phyloP scores from a whole-genome alignment of 208 protist species.

The Trypanosoma congolense region DNA sequence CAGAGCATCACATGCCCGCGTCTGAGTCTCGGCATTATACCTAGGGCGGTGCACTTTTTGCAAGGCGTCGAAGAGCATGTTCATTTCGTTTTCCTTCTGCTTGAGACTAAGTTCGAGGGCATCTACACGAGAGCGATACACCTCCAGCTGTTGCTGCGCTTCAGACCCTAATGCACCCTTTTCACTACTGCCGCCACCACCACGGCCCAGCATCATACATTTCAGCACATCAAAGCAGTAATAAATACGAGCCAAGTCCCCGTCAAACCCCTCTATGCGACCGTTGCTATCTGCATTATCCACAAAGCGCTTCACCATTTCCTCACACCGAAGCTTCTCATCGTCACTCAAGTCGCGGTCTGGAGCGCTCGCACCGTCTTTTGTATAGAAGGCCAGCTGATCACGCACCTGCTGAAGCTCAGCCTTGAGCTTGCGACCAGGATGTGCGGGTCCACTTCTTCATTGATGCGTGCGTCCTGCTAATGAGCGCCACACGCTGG shows the following conservation, averaged over 20 bases:
- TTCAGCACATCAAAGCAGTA: slow-evolving; percentile 84
- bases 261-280: slow-evolving; percentile 68
- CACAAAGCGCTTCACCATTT: slow-evolving; percentile 67
- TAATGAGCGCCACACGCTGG: slow-evolving; percentile 86
- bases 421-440: slow-evolving; percentile 86
- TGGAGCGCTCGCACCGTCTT: slow-evolving; percentile 35
- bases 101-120: slow-evolving; percentile 72
- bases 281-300: slow-evolving; percentile 30
- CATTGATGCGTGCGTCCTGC: slow-evolving; percentile 85
- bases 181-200: background rate
- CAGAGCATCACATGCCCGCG: slow-evolving; percentile 1
- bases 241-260: slow-evolving; percentile 83
- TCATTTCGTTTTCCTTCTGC: slow-evolving; percentile 91
- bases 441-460: slow-evolving; percentile 86
- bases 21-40: slow-evolving; percentile 57
- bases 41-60: slow-evolving; percentile 41
- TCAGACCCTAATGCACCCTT: slow-evolving; percentile 4
- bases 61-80: slow-evolving; percentile 83
- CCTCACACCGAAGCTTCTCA: slow-evolving; percentile 59
- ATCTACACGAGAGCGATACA: slow-evolving; percentile 43
- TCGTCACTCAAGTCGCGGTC: slow-evolving; percentile 65
- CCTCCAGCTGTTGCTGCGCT: slow-evolving; percentile 15
- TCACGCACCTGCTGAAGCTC: slow-evolving; percentile 86
- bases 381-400: slow-evolving; percentile 73
- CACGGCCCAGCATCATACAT: slow-evolving; percentile 30